Percentiles rank a stretch among this genome's conserved stretches.
phyloP scores from a whole-genome alignment of 352 stramenopile species.

The Pythium graminicola region DNA sequence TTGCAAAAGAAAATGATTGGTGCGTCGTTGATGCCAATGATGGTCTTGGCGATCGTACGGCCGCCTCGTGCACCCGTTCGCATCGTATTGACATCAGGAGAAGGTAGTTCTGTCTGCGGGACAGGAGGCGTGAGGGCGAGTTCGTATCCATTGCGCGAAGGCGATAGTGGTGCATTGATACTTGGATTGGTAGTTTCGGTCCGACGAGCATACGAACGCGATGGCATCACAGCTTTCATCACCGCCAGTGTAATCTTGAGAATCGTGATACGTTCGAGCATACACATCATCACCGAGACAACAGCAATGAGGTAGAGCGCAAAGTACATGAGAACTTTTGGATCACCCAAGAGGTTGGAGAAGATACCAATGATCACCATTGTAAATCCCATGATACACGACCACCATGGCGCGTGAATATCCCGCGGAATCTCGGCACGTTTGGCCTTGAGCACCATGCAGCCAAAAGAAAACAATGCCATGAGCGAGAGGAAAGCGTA shows the following conservation, averaged over 20 bases:
- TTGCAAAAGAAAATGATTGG: conserved; percentile 94
- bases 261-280: conserved; percentile 86
- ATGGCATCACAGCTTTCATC: conserved; percentile 55
- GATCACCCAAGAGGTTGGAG: conserved; percentile 83
- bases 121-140: background rate
- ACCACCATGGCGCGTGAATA: conserved; percentile 85
- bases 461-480: conserved; percentile 90
- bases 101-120: too few species aligned
- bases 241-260: conserved; percentile 71
- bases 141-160: conserved; percentile 1
- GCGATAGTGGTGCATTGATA: conserved; percentile 20
- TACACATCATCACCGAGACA: conserved; percentile 74
- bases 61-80: conserved; percentile 74
- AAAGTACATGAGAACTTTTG: conserved; percentile 85
- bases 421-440: conserved; percentile 81
- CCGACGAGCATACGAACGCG: conserved; percentile 12
- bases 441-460: conserved; percentile 95
- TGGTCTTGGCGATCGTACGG: conserved; percentile 80
- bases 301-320: conserved; percentile 84
- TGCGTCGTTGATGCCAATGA: conserved; percentile 82
- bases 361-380: conserved; percentile 84
- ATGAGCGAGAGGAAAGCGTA: conserved; percentile 94
- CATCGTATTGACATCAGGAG: conserved; percentile 70
- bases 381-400: conserved; percentile 66
- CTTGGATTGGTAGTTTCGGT: background rate